A percentile compares a stretch with the other conserved stretches of the same genome.
Evolutionary conservation across 73 alveolate species (phyloP).

Genomic region (Symbiodinium natans): DNA sequence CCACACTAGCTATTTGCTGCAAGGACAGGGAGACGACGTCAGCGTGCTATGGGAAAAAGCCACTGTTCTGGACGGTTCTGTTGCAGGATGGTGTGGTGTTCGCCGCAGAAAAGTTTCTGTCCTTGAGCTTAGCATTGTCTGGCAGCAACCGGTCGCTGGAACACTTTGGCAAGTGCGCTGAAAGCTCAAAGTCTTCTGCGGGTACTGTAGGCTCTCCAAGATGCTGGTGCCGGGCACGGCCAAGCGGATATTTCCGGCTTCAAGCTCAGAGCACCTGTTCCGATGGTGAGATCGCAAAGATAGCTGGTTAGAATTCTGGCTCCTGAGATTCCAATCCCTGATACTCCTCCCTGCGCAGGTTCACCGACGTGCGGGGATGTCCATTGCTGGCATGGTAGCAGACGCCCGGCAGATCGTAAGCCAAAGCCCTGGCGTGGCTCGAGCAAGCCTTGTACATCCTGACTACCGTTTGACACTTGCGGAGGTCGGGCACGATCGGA

Average conservation of each 20-base stretch:
- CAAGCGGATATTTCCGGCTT: conserved; percentile 96
- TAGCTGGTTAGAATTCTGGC: not conserved
- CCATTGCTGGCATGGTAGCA: conserved; percentile 97
- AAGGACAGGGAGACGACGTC: no score
- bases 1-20: conserved; percentile 95
- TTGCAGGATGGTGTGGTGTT: conserved; percentile 97
- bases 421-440: not conserved
- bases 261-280: not conserved
- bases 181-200: no score
- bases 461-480: not conserved
- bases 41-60: not conserved
- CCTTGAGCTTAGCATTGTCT: not conserved
- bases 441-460: not conserved
- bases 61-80: not conserved
- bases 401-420: conserved; percentile 97
- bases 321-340: not conserved
- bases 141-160: not conserved
- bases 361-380: conserved; percentile 95
- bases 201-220: conserved; percentile 88
- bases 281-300: not conserved
- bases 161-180: no score
- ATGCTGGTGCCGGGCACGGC: conserved; percentile 97
- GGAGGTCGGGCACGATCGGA: conserved; percentile 79
- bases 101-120: conserved; percentile 97
- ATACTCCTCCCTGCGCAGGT: not conserved